These are phyloP conservation scores for Rhodamnia argentea DNA, from an alignment of 345 rosid species.

Conservation along the genomic window DNA sequence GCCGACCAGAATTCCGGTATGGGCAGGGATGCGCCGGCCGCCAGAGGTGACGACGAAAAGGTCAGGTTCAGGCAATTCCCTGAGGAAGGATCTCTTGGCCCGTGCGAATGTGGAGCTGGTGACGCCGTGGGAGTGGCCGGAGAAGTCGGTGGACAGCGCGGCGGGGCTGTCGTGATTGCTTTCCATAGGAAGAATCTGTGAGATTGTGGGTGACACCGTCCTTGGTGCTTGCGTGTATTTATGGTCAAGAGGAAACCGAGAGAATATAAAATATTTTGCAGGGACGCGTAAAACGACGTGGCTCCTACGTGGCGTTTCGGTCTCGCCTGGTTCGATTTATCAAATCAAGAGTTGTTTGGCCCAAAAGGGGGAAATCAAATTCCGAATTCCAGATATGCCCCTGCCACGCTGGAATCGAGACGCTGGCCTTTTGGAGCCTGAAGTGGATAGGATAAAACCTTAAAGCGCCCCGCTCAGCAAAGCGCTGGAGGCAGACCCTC, in stretches of 20 bases:
- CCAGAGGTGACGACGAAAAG: constrained; percentile 58
- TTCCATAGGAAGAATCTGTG: not conserved
- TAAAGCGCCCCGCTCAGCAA: not conserved
- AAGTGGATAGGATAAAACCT: not conserved
- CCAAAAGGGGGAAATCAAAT: not conserved
- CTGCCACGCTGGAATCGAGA: not conserved
- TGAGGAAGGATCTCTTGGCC: not conserved
- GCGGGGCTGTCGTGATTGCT: not conserved
- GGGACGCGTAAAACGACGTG: not conserved
- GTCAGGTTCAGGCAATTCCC: constrained; percentile 38
- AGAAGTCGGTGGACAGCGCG: constrained; percentile 6
- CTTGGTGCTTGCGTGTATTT: not conserved
- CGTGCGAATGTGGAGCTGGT: not conserved
- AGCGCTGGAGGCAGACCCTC: too few species aligned
- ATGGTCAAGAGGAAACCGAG: not conserved
- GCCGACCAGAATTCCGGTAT: constrained; percentile 51
- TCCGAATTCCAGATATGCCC: not conserved
- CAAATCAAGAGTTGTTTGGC: not conserved
- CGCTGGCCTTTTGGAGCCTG: not conserved
- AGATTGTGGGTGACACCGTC: not conserved
- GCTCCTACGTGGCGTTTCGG: not conserved
- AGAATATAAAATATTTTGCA: not conserved
- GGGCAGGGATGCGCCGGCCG: constrained; percentile 61
- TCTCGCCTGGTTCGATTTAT: not conserved
- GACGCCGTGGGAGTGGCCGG: not conserved